These are phyloP conservation scores for Pleurotus citrinopileatus DNA, from an alignment of 768 basidiomycete species.

Conservation along the genomic window DNA sequence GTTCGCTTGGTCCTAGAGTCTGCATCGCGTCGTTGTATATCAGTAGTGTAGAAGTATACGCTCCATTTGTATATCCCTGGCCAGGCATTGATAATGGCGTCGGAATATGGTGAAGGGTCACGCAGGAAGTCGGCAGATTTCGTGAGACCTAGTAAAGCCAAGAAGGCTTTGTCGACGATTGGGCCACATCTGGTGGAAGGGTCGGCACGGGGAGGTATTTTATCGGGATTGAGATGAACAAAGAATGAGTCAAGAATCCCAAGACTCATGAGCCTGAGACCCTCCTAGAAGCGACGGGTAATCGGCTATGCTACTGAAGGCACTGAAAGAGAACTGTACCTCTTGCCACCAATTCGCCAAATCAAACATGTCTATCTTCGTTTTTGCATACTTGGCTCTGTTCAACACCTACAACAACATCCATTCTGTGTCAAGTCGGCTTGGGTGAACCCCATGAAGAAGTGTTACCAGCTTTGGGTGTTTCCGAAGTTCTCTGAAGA, in stretches of 20 bases:
- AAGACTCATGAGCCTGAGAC: constrained; percentile 15
- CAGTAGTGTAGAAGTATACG: constrained; percentile 26
- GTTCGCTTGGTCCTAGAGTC: constrained; percentile 15
- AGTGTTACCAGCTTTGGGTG: neutral
- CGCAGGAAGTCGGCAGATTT: constrained; percentile 25
- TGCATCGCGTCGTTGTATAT: constrained; percentile 18
- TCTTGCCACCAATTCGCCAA: neutral
- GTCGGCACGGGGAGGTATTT: constrained; percentile 15
- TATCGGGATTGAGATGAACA: constrained; percentile 22
- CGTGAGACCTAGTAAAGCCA: constrained; percentile 29
- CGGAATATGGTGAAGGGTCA: constrained; percentile 18
- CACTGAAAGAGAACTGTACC: neutral
- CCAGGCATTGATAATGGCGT: constrained; percentile 26
- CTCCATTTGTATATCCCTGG: constrained; percentile 35
- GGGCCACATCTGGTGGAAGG: constrained; percentile 15
- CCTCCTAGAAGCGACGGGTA: neutral
- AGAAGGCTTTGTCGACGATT: constrained; percentile 24
- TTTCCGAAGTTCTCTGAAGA: neutral
- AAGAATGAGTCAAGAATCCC: constrained; percentile 28
- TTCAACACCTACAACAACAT: neutral
- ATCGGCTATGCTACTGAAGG: neutral
- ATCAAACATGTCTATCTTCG: neutral
- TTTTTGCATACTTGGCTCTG: neutral
- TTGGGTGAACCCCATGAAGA: neutral
- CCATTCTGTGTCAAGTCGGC: neutral